A percentile compares a stretch with the other conserved stretches of the same genome.
Conservation (phyloP, 306 rosid species). For the Arachis hypogaea region DNA sequence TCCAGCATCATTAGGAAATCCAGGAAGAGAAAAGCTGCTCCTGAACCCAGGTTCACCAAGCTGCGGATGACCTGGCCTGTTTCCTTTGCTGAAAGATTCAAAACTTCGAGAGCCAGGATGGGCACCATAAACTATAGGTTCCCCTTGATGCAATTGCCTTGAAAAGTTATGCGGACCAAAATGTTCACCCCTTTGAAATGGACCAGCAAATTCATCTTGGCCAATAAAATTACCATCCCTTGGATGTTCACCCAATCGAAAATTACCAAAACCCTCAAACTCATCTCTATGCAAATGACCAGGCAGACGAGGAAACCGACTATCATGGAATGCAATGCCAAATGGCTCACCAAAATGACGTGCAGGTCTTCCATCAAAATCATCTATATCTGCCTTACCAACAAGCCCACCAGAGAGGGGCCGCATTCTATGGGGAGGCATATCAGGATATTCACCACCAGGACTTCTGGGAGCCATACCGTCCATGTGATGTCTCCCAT, state of each 20-base stretch:
- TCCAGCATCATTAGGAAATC: slow-evolving; percentile 72
- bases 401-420: slow-evolving; percentile 57
- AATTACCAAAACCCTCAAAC: slow-evolving; percentile 72
- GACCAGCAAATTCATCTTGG: slow-evolving; percentile 62
- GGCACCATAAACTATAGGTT: slow-evolving; percentile 69
- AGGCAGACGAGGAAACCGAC: slow-evolving; percentile 65
- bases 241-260: slow-evolving; percentile 70
- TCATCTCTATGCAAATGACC: slow-evolving; percentile 71
- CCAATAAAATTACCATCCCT: slow-evolving; percentile 68
- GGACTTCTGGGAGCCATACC: slow-evolving; percentile 73
- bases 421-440: slow-evolving; percentile 50
- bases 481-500: slow-evolving; percentile 61
- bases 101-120: slow-evolving; percentile 70
- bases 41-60: slow-evolving; percentile 98
- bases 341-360: slow-evolving; percentile 65
- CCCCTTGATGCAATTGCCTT: slow-evolving; percentile 64
- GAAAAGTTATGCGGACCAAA: slow-evolving; percentile 71
- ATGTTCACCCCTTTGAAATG: slow-evolving; percentile 60
- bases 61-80: slow-evolving; percentile 66
- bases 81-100: slow-evolving; percentile 66
- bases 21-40: slow-evolving; percentile 82
- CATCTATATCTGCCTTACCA: slow-evolving; percentile 56
- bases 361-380: slow-evolving; percentile 75
- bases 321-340: slow-evolving; percentile 60
- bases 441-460: slow-evolving; percentile 61